Conservation (phyloP, 169 alveolate genomes). For the Eimeria falciformis region DNA sequence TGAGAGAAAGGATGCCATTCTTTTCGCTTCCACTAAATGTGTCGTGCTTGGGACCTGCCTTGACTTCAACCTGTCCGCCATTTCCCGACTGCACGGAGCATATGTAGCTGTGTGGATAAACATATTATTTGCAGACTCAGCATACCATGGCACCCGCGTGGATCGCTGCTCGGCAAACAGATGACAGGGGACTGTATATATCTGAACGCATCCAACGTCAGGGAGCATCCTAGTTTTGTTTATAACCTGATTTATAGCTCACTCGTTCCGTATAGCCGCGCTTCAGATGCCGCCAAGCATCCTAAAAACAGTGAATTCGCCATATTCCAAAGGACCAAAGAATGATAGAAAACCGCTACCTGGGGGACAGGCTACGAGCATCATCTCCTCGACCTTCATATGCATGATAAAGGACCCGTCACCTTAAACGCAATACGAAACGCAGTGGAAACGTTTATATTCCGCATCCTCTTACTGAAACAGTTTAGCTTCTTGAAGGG, state of each 20-base stretch:
- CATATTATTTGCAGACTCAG: neutral
- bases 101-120: neutral
- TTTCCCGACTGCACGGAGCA: slow-evolving; percentile 19
- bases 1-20: slow-evolving; percentile 65
- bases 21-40: slow-evolving; percentile 18
- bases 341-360: neutral
- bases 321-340: neutral
- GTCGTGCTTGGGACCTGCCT: slow-evolving; percentile 28
- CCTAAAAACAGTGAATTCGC: slow-evolving; percentile 44
- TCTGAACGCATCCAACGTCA: slow-evolving; percentile 24
- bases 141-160: slow-evolving; percentile 83
- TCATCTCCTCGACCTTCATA: slow-evolving; percentile 84
- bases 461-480: slow-evolving; percentile 72
- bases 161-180: slow-evolving; percentile 91
- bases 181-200: slow-evolving; percentile 87
- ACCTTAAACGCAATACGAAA: slow-evolving; percentile 62
- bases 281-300: slow-evolving; percentile 80
- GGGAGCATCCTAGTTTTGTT: too few species aligned
- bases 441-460: neutral
- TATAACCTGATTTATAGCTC: too few species aligned
- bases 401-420: slow-evolving; percentile 84
- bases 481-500: slow-evolving; percentile 85
- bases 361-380: slow-evolving; percentile 87
- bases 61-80: slow-evolving; percentile 76
- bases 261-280: slow-evolving; percentile 79